phyloP scores from a whole-genome alignment of 495 filamentous ascomycete genomes.

The Massariosphaeria phaeospora region DNA sequence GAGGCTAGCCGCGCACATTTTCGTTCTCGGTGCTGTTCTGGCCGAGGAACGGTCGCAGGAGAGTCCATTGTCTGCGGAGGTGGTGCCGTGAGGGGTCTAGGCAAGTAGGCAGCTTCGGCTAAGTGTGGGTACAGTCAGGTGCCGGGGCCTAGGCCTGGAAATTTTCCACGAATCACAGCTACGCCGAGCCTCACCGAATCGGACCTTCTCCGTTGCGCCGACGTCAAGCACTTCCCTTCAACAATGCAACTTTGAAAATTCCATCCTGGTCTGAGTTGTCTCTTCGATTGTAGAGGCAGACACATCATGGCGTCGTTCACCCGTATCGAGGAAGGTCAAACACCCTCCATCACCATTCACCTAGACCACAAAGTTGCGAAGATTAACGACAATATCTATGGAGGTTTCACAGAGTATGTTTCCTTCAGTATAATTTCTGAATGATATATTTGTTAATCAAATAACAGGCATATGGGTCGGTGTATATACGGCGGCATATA shows the following conservation, averaged over 20 bases:
- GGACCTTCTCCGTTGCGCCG: not conserved
- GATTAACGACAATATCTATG: slow-evolving; percentile 70
- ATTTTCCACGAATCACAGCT: slow-evolving; percentile 14
- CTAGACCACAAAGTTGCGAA: slow-evolving; percentile 56
- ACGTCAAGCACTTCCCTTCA: too few species aligned
- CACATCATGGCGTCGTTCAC: slow-evolving; percentile 63
- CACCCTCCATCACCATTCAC: slow-evolving; percentile 58
- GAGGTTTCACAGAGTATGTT: slow-evolving; percentile 67
- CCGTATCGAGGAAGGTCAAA: slow-evolving; percentile 52
- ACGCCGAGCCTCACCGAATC: not conserved
- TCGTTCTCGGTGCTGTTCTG: not conserved
- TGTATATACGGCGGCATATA: slow-evolving; percentile 85
- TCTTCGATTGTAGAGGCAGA: not conserved
- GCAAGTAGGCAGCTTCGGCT: too few species aligned
- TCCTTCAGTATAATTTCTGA: not conserved
- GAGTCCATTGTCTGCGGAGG: not conserved
- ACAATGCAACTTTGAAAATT: too few species aligned
- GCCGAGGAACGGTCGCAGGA: slow-evolving; percentile 5
- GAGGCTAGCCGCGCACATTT: too few species aligned
- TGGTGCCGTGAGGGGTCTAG: not conserved
- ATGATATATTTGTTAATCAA: not conserved
- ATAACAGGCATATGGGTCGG: slow-evolving; percentile 66
- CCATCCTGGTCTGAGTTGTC: not conserved
- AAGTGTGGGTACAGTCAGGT: slow-evolving; percentile 6
- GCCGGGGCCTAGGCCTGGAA: not conserved